Base-by-base conservation (phyloP, 208 protist species). In the Lotmaria passim region DNA sequence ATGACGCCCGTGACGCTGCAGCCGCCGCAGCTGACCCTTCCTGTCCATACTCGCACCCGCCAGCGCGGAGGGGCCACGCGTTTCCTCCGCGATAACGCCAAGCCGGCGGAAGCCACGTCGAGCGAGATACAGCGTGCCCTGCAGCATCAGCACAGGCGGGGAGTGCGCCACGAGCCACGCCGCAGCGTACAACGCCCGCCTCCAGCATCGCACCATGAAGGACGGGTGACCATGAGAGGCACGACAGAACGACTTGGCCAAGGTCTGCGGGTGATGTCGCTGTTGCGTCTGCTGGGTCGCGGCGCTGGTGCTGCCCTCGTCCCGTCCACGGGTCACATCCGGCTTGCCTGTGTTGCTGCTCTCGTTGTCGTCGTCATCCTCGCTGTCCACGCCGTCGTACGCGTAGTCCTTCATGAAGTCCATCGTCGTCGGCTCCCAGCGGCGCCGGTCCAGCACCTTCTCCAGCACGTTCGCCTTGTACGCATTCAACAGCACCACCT, bases 381-480 rank as follows among this genome's bases (percentile, higher is more conserved):
- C 39, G 12, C 12, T 26, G 14, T 15, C 33, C 7, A 21, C 30
- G 23, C 26, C 44, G 23, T n/a, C 26, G 26, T 73, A 30, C 23
- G 15, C 7, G 26, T 41, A 46, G 39, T 24, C 21, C 24, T 39
- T 41, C 52, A 58, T 66, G 48, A 61, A 57, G 8, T 79, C 66
- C 58, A 62, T 59, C 14, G 68, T 56, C 0, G 76, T 78, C 26
- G 70, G 67, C 77, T 93, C 88, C 88, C 85, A 91, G 52, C 71
- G 43, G 7, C 65, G 68, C 19, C 64, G 39, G 50, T 86, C 76
- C 12, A 87, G 52, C 26, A 94, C 38, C 26, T 73, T 68, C 51
- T 86, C 79, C 23, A 94, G 68, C 30, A 87, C 73, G 50, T 73
- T 82, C 7, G 85, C 86, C 76, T 94, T 94, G 79, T 94, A 87